Conservation (phyloP, 202 grass and related monocot genomes). For the Saccharum hybrid region DNA sequence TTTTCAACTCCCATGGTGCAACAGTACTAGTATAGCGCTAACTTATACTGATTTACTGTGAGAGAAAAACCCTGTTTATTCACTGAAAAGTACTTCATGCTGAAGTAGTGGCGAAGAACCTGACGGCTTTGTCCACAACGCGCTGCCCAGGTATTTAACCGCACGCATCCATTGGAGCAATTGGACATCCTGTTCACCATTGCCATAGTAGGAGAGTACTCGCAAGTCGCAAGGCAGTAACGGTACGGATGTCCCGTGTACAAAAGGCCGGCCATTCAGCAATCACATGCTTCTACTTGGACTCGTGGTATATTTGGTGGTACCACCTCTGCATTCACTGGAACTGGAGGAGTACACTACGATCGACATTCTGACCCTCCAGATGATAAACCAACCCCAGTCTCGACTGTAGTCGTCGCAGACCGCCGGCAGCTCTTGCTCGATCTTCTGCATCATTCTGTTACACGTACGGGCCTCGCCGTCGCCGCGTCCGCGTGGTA, state of each 20-base stretch:
- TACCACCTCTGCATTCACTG: not conserved
- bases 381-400: not conserved
- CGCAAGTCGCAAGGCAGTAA: not conserved
- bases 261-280: not conserved
- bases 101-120: too few species aligned
- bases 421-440: not conserved
- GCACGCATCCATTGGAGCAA: not conserved
- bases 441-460: not conserved
- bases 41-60: too few species aligned
- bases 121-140: too few species aligned
- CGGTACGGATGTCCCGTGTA: not conserved
- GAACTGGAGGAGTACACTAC: not conserved
- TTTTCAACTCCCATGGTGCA: too few species aligned
- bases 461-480: too few species aligned
- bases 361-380: not conserved
- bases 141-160: too few species aligned
- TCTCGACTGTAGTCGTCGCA: not conserved
- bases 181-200: not conserved
- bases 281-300: not conserved
- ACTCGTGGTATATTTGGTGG: not conserved
- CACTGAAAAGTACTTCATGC: too few species aligned
- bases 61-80: too few species aligned
- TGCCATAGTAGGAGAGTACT: not conserved
- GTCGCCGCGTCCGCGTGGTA: not conserved
- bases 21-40: too few species aligned